Conservation (phyloP, 129 eudicot species). For the Heracleum sosnowskyi region DNA sequence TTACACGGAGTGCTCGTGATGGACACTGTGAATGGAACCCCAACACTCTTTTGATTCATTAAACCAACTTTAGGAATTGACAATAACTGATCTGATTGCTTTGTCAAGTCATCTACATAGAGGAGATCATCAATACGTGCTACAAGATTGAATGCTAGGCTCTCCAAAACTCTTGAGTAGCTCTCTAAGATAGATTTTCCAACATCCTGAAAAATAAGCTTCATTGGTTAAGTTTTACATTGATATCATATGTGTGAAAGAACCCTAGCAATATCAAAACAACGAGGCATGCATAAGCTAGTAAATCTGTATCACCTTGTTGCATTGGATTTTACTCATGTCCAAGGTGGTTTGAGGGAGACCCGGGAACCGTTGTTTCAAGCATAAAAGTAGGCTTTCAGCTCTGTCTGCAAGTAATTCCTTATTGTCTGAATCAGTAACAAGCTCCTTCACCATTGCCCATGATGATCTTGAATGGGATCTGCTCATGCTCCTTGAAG, state of each 20-base stretch:
- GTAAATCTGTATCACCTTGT: slow-evolving; percentile 38
- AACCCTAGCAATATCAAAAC: background rate
- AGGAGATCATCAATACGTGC: slow-evolving; percentile 79
- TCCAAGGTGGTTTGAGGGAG: slow-evolving; percentile 74
- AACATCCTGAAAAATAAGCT: slow-evolving; percentile 39
- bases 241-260: background rate
- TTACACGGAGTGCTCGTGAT: slow-evolving; percentile 40
- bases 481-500: slow-evolving; percentile 26
- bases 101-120: slow-evolving; percentile 63
- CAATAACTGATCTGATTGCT: slow-evolving; percentile 36
- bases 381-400: slow-evolving; percentile 58
- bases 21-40: slow-evolving; percentile 34
- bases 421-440: slow-evolving; percentile 49
- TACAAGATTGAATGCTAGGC: slow-evolving; percentile 67
- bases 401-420: slow-evolving; percentile 65
- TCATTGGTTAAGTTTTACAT: background rate
- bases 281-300: background rate
- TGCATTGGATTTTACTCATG: slow-evolving; percentile 74
- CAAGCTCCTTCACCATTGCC: slow-evolving; percentile 72
- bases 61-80: slow-evolving; percentile 47
- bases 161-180: slow-evolving; percentile 82
- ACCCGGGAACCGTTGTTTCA: slow-evolving; percentile 68
- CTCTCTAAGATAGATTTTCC: slow-evolving; percentile 79
- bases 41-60: slow-evolving; percentile 34
- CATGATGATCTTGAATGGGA: slow-evolving; percentile 72